phyloP scores from a whole-genome alignment of 1,139 yeast species.

The Suhomyces atakaporum region DNA sequence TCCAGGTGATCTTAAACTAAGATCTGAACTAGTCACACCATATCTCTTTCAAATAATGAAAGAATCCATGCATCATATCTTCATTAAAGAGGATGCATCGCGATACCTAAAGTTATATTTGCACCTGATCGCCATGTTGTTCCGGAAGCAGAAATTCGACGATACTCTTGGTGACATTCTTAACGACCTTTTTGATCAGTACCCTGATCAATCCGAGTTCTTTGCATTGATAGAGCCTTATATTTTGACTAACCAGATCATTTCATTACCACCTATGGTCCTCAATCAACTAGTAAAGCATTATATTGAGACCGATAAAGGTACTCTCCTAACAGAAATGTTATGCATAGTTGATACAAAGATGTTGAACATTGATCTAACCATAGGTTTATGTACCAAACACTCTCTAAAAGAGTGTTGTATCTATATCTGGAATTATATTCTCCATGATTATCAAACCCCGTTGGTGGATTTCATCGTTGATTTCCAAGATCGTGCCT shows the following conservation, averaged over 20 bases:
- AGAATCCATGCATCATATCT: slow-evolving; percentile 49
- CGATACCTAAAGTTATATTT: slow-evolving; percentile 23
- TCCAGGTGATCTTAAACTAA: slow-evolving; percentile 44
- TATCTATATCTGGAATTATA: slow-evolving; percentile 66
- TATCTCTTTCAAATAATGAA: slow-evolving; percentile 59
- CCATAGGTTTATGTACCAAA: slow-evolving; percentile 58
- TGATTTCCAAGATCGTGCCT: slow-evolving; percentile 17
- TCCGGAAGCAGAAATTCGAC: slow-evolving; percentile 11
- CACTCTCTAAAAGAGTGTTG: slow-evolving; percentile 59
- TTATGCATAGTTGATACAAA: slow-evolving; percentile 64
- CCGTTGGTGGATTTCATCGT: slow-evolving; percentile 64
- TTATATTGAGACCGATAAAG: slow-evolving; percentile 42
- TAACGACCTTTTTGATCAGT: slow-evolving; percentile 55
- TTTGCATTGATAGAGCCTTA: slow-evolving; percentile 54
- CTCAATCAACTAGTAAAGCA: slow-evolving; percentile 59
- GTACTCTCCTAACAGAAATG: slow-evolving; percentile 60
- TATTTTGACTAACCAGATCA: slow-evolving; percentile 49
- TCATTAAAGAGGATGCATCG: slow-evolving; percentile 14
- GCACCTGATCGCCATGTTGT: slow-evolving; percentile 25
- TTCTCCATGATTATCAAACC: slow-evolving; percentile 64
- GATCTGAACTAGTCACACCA: slow-evolving; percentile 53
- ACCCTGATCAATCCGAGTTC: slow-evolving; percentile 38
- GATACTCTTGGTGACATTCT: slow-evolving; percentile 39
- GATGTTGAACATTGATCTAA: slow-evolving; percentile 73
- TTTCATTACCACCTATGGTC: slow-evolving; percentile 59